A percentile compares a stretch with the other conserved stretches of the same genome.
Evolutionary conservation across 495 filamentous ascomycete species (phyloP).

Genomic region (Daldinia loculata): DNA sequence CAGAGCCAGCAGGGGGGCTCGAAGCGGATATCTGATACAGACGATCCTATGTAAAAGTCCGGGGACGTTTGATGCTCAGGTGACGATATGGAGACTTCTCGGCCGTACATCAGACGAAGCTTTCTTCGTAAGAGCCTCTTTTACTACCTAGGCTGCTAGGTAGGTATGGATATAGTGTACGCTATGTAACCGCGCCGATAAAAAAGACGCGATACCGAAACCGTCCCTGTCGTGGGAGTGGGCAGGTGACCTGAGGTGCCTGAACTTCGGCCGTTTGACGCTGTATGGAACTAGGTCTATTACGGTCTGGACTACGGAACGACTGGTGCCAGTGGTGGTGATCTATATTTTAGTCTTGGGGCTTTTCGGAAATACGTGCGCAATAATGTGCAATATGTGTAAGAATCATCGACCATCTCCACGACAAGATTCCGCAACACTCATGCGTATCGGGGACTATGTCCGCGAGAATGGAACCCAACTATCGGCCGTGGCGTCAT

Average conservation of each 20-base stretch:
- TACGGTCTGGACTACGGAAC: slow-evolving; percentile 10
- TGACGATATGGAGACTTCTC: slow-evolving; percentile 7
- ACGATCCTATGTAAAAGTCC: slow-evolving; percentile 38
- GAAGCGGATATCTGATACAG: slow-evolving; percentile 41
- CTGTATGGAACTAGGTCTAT: slow-evolving; percentile 23
- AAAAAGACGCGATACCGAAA: background rate
- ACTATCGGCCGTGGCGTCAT: slow-evolving; percentile 28
- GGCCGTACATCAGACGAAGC: slow-evolving; percentile 26
- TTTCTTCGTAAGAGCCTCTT: slow-evolving; percentile 5
- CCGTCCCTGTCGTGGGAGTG: background rate
- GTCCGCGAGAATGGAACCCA: slow-evolving; percentile 30
- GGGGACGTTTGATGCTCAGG: slow-evolving; percentile 34
- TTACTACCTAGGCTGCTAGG: background rate
- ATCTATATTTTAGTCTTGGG: slow-evolving; percentile 1
- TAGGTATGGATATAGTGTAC: too few species aligned
- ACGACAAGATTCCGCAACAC: slow-evolving; percentile 7
- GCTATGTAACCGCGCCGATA: too few species aligned
- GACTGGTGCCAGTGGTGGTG: background rate
- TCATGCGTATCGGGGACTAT: slow-evolving; percentile 30
- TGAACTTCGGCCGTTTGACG: slow-evolving; percentile 13
- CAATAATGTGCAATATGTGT: background rate
- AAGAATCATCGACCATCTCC: slow-evolving; percentile 11
- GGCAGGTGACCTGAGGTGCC: background rate
- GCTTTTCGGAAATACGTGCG: slow-evolving; percentile 25
- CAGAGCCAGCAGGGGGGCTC: slow-evolving; percentile 12